Conservation (phyloP, 371 early-diverging fungal genomes). For the Basidiobolus meristosporus region DNA sequence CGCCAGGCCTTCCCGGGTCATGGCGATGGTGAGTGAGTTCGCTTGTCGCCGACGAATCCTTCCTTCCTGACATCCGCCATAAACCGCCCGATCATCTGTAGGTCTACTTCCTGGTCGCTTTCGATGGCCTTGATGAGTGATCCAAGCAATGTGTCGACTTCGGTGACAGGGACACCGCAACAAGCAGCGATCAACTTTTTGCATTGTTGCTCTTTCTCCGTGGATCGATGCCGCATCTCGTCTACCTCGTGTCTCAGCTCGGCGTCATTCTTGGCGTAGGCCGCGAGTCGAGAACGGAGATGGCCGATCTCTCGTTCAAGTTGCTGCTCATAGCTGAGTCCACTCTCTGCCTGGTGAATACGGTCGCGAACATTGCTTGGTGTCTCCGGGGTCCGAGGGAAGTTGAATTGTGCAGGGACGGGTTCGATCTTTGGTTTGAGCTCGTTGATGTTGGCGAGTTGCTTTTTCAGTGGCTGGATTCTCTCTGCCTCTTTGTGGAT, state of each 20-base stretch:
- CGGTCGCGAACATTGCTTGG: conserved; percentile 1
- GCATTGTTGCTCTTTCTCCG: conserved; percentile 39
- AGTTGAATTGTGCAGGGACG: not conserved
- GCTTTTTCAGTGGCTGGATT: conserved; percentile 1
- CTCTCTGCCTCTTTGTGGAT: not conserved
- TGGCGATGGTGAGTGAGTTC: too few species aligned
- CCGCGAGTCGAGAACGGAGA: conserved; percentile 19
- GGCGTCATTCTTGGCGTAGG: conserved; percentile 19
- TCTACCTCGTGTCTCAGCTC: conserved; percentile 17
- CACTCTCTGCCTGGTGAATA: not conserved
- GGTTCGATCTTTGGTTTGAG: not conserved
- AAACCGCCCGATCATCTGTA: too few species aligned
- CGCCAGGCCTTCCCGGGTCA: too few species aligned
- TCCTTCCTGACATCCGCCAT: too few species aligned
- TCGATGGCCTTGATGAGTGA: conserved; percentile 49
- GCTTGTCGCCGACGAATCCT: too few species aligned
- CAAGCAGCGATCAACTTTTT: conserved; percentile 57
- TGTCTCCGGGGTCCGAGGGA: not conserved
- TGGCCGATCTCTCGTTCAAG: conserved; percentile 11
- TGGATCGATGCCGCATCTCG: conserved; percentile 11
- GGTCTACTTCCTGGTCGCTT: conserved; percentile 17
- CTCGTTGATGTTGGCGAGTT: not conserved
- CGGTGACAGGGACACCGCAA: conserved; percentile 39
- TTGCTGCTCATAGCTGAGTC: conserved; percentile 1
- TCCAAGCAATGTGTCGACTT: conserved; percentile 43